A percentile compares a stretch with the other conserved stretches of the same genome.
phyloP scores from a whole-genome alignment of 495 filamentous ascomycete genomes.

The Talaromyces borbonicus region DNA sequence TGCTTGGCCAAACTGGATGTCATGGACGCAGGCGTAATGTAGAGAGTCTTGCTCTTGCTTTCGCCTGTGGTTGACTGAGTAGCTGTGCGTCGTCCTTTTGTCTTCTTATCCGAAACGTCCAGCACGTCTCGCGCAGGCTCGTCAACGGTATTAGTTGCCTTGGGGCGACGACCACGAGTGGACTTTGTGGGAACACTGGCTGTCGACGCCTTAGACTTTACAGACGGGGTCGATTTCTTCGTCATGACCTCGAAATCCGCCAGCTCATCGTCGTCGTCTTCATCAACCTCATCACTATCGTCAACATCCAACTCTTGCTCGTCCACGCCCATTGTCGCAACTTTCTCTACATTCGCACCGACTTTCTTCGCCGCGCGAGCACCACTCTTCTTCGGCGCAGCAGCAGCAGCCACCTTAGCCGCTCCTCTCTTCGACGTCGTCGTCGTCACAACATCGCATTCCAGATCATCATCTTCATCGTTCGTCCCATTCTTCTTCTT shows the following conservation, averaged over 20 bases:
- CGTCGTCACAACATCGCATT: no score
- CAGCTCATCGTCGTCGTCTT: constrained; percentile 17
- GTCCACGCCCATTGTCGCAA: no score
- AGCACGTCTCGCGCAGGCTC: constrained; percentile 6
- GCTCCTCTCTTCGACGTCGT: no score
- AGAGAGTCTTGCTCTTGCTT: constrained; percentile 7
- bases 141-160: constrained; percentile 17
- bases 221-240: constrained; percentile 27
- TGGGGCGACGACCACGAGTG: constrained; percentile 29
- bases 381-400: no score
- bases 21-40: constrained; percentile 4
- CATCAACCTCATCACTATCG: constrained; percentile 9
- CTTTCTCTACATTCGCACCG: no score
- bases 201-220: constrained; percentile 14
- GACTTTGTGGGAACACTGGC: constrained; percentile 15
- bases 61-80: not conserved
- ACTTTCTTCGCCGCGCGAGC: constrained; percentile 13
- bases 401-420: no score
- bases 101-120: constrained; percentile 16
- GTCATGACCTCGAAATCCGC: constrained; percentile 21
- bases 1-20: constrained; percentile 25
- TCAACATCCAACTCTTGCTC: no score
- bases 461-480: no score
- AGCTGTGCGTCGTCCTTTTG: constrained; percentile 9
- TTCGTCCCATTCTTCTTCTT: constrained; percentile 11